These are phyloP conservation scores for Spironucleus salmonicida DNA, from an alignment of 208 protist genomes.

Conservation along the genomic window DNA sequence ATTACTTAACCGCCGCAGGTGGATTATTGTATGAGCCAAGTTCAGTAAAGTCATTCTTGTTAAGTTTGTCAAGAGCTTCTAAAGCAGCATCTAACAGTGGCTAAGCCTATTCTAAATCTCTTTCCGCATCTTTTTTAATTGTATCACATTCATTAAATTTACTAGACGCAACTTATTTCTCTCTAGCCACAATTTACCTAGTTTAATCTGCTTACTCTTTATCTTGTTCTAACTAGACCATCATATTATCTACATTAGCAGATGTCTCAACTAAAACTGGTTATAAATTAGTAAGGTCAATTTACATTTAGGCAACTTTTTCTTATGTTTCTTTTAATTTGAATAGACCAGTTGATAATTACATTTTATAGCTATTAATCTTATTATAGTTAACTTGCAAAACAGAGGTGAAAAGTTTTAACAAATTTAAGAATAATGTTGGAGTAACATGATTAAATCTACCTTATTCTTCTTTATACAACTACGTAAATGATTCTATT, in stretches of 20 bases:
- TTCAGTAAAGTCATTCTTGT: slow-evolving; percentile 80
- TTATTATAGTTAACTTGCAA: slow-evolving; percentile 60
- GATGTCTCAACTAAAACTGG: slow-evolving; percentile 74
- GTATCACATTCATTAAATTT: slow-evolving; percentile 42
- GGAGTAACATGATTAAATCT: slow-evolving; percentile 92
- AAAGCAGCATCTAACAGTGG: slow-evolving; percentile 67
- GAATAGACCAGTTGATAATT: slow-evolving; percentile 71
- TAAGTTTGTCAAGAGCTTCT: slow-evolving; percentile 69
- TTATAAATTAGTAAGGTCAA: slow-evolving; percentile 71
- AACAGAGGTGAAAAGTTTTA: slow-evolving; percentile 66
- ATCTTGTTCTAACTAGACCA: slow-evolving; percentile 72
- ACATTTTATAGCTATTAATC: slow-evolving; percentile 57
- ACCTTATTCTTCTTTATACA: slow-evolving; percentile 67
- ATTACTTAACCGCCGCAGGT: slow-evolving; percentile 67
- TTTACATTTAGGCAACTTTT: slow-evolving; percentile 69
- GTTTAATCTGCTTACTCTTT: slow-evolving; percentile 56
- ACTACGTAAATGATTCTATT: slow-evolving; percentile 61
- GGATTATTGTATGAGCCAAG: slow-evolving; percentile 69
- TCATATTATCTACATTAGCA: slow-evolving; percentile 62
- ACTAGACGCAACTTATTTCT: slow-evolving; percentile 65
- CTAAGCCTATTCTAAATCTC: slow-evolving; percentile 77
- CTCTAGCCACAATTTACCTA: slow-evolving; percentile 47
- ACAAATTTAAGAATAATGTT: slow-evolving; percentile 86
- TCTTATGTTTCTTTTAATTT: slow-evolving; percentile 74
- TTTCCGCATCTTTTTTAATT: slow-evolving; percentile 69